Evolutionary conservation across 2,329 filamentous ascomycete species (phyloP), one percentile per base, ranked within the genome.

Genomic region (Colletotrichum orchidophilum): DNA sequence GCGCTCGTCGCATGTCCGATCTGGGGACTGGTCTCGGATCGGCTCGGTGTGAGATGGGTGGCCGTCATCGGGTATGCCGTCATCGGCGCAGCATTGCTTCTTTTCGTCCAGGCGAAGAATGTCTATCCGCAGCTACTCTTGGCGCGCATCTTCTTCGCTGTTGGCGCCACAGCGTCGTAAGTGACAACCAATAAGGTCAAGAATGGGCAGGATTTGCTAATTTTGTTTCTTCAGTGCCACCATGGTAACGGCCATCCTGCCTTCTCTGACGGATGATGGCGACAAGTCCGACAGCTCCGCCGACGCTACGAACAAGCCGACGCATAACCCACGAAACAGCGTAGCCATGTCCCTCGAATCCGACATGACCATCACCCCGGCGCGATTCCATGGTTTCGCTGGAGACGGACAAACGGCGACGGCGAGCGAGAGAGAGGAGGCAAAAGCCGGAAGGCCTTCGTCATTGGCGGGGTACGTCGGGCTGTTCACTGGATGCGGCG

Each of bases 181-280:
- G 87, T 81, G 27, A 55, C 27, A 42, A 31, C 24, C 5, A 26
- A 33, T 49, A 46, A 27, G 6, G n/a, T 29, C 35, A 6, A 31
- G n/a, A 50, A 8, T 21, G 26, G 39, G n/a, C 13, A 15, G 35
- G 5, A 57, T 65, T 50, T 21, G 26, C 63, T 29, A 29, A 63
- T 26, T 7, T 21, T 4, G 33, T 57, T 9, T 33, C 12, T 71
- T 12, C 66, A 90, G 88, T 5, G 88, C 95, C 15, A 98, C 96
- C 1, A 99, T 99, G 96, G 96, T 99, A 24, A 98, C 96, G 9
- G 96, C 96, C 3, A 94, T 97, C 55, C 86, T 99, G 27, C 96
- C 96, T 1, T 91, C 88, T 12, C 82, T 92, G 74, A 91, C 90
- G 5, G 87, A 88, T 73, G 87, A 89, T 35, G 82, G 78, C 49